Evolutionary conservation across 805 yeast species (phyloP).

Genomic region (Suhomyces xylopsoci): DNA sequence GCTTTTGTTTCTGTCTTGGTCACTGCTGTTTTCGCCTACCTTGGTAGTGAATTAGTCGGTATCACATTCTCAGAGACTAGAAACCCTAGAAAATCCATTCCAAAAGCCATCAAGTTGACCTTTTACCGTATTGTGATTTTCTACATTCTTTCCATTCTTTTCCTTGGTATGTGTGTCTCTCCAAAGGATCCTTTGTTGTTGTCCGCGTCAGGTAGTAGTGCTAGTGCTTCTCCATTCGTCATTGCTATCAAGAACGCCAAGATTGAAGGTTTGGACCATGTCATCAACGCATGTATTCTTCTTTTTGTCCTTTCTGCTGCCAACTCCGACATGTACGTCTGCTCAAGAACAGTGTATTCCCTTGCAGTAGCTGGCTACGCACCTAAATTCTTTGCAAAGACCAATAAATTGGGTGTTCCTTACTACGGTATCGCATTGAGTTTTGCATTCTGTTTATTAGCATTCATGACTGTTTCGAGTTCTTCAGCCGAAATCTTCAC

Average conservation of each 20-base stretch:
- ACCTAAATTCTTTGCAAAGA: slow-evolving; percentile 61
- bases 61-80: slow-evolving; percentile 72
- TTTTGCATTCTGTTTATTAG: slow-evolving; percentile 56
- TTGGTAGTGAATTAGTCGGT: slow-evolving; percentile 70
- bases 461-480: slow-evolving; percentile 65
- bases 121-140: slow-evolving; percentile 64
- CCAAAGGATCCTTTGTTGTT: slow-evolving; percentile 51
- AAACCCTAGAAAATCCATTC: slow-evolving; percentile 62
- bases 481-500: slow-evolving; percentile 56
- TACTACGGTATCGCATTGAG: slow-evolving; percentile 52
- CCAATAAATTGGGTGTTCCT: slow-evolving; percentile 71
- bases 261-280: slow-evolving; percentile 65
- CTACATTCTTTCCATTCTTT: slow-evolving; percentile 57
- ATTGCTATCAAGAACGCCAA: slow-evolving; percentile 70
- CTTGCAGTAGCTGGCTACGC: slow-evolving; percentile 73
- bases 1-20: slow-evolving; percentile 62
- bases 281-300: slow-evolving; percentile 75
- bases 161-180: slow-evolving; percentile 68
- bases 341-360: slow-evolving; percentile 72
- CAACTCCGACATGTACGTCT: slow-evolving; percentile 74
- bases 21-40: slow-evolving; percentile 65
- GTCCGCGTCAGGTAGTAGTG: slow-evolving; percentile 51
- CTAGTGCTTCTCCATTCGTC: slow-evolving; percentile 81
- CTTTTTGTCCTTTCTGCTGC: slow-evolving; percentile 79
- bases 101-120: slow-evolving; percentile 67